phyloP scores from a whole-genome alignment of 2,329 filamentous ascomycete genomes.

The Scedosporium boydii region DNA sequence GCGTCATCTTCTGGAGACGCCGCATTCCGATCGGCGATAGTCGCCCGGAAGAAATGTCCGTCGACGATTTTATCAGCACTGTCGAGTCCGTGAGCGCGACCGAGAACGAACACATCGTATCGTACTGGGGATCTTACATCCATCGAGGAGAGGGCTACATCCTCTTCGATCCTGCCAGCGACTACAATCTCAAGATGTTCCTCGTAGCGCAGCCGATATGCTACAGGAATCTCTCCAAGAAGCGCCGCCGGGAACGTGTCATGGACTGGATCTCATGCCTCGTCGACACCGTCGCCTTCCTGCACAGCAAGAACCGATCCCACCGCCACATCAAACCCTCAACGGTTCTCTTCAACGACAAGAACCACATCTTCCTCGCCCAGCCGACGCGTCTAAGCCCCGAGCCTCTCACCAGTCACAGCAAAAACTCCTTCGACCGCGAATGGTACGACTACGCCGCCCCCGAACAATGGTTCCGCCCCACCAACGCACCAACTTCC shows the following conservation, averaged over 20 bases:
- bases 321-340: conserved; percentile 64
- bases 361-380: conserved; percentile 58
- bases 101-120: conserved; percentile 60
- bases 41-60: conserved; percentile 30
- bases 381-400: conserved; percentile 45
- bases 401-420: conserved; percentile 28
- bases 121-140: conserved; percentile 62
- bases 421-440: conserved; percentile 46
- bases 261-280: conserved; percentile 71
- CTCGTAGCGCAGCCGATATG: conserved; percentile 52
- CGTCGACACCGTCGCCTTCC: conserved; percentile 54
- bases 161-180: conserved; percentile 56
- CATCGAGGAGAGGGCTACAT: conserved; percentile 54
- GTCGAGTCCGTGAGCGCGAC: conserved; percentile 48
- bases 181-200: conserved; percentile 59
- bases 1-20: conserved; percentile 46
- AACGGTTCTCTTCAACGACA: conserved; percentile 55
- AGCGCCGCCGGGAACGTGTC: conserved; percentile 47
- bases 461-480: conserved; percentile 53
- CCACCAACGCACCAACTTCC: conserved; percentile 22
- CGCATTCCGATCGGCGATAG: conserved; percentile 40
- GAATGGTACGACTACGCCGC: conserved; percentile 66
- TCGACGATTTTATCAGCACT: conserved; percentile 50
- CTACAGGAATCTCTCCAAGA: conserved; percentile 53
- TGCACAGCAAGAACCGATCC: conserved; percentile 54